Conservation (phyloP, 179 eudicot species). For the Nepenthes alata region DNA sequence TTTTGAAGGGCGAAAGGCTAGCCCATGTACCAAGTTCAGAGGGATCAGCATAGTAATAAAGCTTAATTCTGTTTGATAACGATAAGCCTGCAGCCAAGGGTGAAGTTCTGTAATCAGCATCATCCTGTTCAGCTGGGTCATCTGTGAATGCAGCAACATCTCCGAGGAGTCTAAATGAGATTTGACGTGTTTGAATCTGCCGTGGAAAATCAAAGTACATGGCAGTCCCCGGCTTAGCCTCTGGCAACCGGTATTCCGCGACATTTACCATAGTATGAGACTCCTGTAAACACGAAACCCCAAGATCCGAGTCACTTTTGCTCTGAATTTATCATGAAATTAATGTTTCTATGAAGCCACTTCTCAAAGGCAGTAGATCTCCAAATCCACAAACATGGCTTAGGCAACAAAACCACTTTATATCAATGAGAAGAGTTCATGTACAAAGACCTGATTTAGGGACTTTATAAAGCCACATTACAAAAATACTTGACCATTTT, state of each 20-base stretch:
- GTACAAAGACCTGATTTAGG: too few relatives aligned
- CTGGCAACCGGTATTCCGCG: slow-evolving; percentile 85
- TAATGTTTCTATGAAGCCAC: too few relatives aligned
- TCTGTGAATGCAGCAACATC: slow-evolving; percentile 66
- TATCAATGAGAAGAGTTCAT: too few relatives aligned
- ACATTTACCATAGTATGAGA: slow-evolving; percentile 58
- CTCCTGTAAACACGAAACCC: slow-evolving; percentile 33
- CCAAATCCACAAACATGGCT: too few relatives aligned
- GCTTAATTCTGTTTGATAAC: slow-evolving; percentile 63
- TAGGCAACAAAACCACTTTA: too few relatives aligned
- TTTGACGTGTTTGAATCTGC: slow-evolving; percentile 49
- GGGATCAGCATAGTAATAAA: slow-evolving; percentile 82
- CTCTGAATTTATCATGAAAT: too few relatives aligned
- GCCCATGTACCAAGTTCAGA: slow-evolving; percentile 96
- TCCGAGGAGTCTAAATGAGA: slow-evolving; percentile 69
- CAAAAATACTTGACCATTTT: too few relatives aligned
- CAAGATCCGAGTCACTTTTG: not conserved
- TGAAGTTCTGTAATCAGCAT: slow-evolving; percentile 35
- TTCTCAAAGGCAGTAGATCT: too few relatives aligned
- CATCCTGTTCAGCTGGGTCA: slow-evolving; percentile 72
- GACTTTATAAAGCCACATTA: too few relatives aligned
- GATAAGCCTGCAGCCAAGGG: slow-evolving; percentile 65
- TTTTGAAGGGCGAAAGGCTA: slow-evolving; percentile 64
- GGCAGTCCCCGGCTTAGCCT: slow-evolving; percentile 64
- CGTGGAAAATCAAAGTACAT: slow-evolving; percentile 89